Evolutionary conservation across 805 yeast species (phyloP).

Genomic region (Wickerhamomyces queroliae): DNA sequence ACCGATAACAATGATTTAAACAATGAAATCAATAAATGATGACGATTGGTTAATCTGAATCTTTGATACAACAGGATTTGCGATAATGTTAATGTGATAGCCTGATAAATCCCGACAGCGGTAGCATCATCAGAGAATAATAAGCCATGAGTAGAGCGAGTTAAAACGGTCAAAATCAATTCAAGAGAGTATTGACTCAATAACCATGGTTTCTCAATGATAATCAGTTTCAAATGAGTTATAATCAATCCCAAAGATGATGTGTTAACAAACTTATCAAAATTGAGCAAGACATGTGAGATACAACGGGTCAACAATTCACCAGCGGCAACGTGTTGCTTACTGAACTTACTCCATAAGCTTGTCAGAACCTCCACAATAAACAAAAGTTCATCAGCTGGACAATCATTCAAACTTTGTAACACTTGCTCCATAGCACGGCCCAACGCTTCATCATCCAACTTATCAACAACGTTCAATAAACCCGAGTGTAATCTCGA

Average conservation of each 20-base stretch:
- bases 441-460: slow-evolving; percentile 3
- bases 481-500: slow-evolving; percentile 18
- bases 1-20: slow-evolving; percentile 46
- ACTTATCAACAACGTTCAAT: slow-evolving; percentile 6
- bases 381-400: slow-evolving; percentile 5
- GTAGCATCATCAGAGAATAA: slow-evolving; percentile 6
- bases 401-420: slow-evolving; percentile 14
- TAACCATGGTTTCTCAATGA: slow-evolving; percentile 49
- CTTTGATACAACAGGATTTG: slow-evolving; percentile 63
- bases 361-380: slow-evolving; percentile 19
- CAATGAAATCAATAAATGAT: slow-evolving; percentile 53
- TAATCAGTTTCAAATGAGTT: slow-evolving; percentile 30
- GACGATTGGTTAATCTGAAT: slow-evolving; percentile 61
- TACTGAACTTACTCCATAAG: slow-evolving; percentile 6
- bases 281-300: slow-evolving; percentile 6
- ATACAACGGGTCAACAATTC: slow-evolving; percentile 11
- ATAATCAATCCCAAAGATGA: not conserved
- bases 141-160: slow-evolving; percentile 18
- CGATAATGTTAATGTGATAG: slow-evolving; percentile 47
- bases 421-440: slow-evolving; percentile 14
- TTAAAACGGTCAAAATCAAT: slow-evolving; percentile 36
- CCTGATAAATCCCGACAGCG: slow-evolving; percentile 28
- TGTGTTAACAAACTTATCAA: not conserved
- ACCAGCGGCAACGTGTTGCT: slow-evolving; percentile 1
- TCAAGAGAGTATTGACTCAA: slow-evolving; percentile 67